These are phyloP conservation scores for Clathrus columnatus DNA, from an alignment of 768 basidiomycete genomes.

Conservation along the genomic window DNA sequence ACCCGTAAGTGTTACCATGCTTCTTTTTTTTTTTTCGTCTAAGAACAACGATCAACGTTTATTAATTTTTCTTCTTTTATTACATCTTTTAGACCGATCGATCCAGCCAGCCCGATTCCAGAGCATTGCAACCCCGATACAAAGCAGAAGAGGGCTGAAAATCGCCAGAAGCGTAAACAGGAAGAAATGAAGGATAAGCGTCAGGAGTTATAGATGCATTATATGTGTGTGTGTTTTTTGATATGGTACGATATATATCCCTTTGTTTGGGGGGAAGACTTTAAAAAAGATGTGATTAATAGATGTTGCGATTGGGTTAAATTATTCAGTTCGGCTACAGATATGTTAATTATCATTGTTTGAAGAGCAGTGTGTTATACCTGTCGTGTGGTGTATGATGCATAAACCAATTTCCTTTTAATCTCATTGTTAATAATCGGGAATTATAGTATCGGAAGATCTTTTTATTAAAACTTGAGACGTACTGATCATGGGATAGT, in stretches of 20 bases:
- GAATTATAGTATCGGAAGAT: neutral
- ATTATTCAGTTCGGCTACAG: neutral
- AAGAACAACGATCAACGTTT: neutral
- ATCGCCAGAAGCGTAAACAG: slow-evolving; percentile 20
- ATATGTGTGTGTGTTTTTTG: neutral
- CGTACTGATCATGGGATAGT: slow-evolving; percentile 56
- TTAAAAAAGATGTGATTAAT: no score
- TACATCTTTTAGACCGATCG: slow-evolving; percentile 45
- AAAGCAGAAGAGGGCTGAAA: slow-evolving; percentile 28
- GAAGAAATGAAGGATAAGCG: slow-evolving; percentile 19
- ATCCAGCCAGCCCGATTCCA: slow-evolving; percentile 65
- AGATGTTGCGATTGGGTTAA: neutral
- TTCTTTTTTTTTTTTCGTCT: neutral
- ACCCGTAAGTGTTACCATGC: slow-evolving; percentile 9
- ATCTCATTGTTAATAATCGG: neutral
- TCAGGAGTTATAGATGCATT: slow-evolving; percentile 4
- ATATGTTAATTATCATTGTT: neutral
- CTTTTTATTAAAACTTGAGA: neutral
- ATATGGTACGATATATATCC: neutral
- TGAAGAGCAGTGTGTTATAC: neutral
- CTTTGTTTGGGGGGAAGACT: no score
- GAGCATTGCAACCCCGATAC: slow-evolving; percentile 60
- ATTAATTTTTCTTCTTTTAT: neutral
- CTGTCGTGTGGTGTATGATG: neutral
- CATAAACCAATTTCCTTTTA: slow-evolving; percentile 7